Evolutionary conservation across 768 basidiomycete species (phyloP), one percentile per base, ranked within the genome.

Genomic region (Daedalea quercina): DNA sequence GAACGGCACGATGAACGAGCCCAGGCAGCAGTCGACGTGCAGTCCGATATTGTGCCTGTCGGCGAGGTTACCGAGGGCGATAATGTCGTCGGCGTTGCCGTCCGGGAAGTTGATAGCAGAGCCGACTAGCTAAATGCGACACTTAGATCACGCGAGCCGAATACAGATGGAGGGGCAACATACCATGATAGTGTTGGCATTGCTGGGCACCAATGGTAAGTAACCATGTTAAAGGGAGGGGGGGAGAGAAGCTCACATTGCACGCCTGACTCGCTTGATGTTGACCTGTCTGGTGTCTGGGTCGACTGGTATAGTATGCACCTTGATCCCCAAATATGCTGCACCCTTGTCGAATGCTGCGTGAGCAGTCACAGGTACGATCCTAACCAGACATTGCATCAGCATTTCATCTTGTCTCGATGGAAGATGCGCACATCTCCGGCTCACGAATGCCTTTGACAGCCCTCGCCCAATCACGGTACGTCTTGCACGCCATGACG

Each of bases 271-370:
- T 25, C 74, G 77, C 55, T 79, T 83, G 46, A 97, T 57, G 65
- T 94, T 76, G 7, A 85, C 93, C 65, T 85, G 80, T 19, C 94
- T 81, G 17, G 92, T 92, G 17, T 70, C 66, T 1, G 76, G 72
- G 62, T 97, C 77, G 22, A 98, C 84, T 0, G 94, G 90, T 44
- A 99, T 80, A 26, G 80, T 77, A 60, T 93, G 93, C 4, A 94
- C 75, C 73, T 96, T 97, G 73, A 99, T 81, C 13, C 82, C 80
- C 64, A 97, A 80, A 67, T 95, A 97, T 9, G 83, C 79, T 1
- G 82, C 85, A 3, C 87, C 94, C 67, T 99, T 99, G 73, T 93
- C 86, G 65, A 99, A 99, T 0, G 95, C 95, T 1, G 92, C 92
- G 63, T 97, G 95, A 0, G 88, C 93, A 0, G 90, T 86, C 0